A percentile compares a stretch with the other conserved stretches of the same genome.
Evolutionary conservation across 192 early-diverging fungal genomes (phyloP).

Genomic region (Dimargaris cristalligena): DNA sequence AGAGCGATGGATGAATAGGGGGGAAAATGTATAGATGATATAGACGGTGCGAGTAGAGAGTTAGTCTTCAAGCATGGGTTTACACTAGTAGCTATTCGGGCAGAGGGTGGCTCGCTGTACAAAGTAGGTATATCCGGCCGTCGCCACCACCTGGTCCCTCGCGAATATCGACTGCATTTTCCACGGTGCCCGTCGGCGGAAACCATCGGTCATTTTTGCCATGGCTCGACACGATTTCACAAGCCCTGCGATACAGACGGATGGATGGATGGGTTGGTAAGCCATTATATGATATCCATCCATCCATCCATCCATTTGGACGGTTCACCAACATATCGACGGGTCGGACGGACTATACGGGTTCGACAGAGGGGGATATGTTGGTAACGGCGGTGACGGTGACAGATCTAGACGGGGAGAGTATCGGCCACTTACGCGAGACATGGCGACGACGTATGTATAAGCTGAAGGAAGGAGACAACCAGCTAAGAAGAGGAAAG

Average conservation of each 20-base stretch:
- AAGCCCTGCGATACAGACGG: neutral
- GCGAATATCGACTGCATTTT: neutral
- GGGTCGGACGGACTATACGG: neutral
- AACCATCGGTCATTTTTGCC: neutral
- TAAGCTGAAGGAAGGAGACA: neutral
- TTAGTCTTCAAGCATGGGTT: neutral
- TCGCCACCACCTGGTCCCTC: neutral
- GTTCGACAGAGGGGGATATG: neutral
- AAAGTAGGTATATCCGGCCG: neutral
- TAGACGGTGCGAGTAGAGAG: neutral
- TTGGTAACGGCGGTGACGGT: neutral
- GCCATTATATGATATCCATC: neutral
- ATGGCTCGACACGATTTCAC: neutral
- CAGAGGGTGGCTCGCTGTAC: neutral
- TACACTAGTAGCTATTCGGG: neutral
- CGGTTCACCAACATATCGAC: neutral
- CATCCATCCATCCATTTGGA: slow-evolving; percentile 1
- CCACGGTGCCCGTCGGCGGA: neutral
- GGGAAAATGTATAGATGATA: neutral
- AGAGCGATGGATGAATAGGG: neutral
- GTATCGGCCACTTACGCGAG: neutral
- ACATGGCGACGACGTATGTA: neutral
- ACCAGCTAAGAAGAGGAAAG: neutral
- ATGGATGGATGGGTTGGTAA: neutral
- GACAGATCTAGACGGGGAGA: neutral